These are phyloP conservation scores for Westerdykella ornata DNA, from an alignment of 2,329 filamentous ascomycete genomes.

Conservation along the genomic window DNA sequence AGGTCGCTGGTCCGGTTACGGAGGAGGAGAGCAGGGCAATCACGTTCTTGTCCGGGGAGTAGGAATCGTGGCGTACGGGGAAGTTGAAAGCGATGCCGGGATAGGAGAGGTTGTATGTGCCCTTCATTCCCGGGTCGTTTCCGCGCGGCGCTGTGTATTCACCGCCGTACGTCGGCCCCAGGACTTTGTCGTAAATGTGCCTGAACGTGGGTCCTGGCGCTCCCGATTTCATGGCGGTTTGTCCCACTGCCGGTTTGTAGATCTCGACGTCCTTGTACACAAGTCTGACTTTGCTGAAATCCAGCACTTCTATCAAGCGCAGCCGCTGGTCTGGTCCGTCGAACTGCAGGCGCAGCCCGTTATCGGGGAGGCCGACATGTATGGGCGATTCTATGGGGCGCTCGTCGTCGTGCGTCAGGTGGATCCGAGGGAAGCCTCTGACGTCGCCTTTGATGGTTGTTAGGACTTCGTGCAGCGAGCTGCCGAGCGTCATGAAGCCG, in stretches of 20 bases:
- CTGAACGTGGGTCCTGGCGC: constrained; percentile 67
- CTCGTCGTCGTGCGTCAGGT: constrained; percentile 71
- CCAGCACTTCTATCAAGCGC: constrained; percentile 80
- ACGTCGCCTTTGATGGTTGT: constrained; percentile 84
- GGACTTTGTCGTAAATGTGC: constrained; percentile 86
- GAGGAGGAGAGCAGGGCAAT: constrained; percentile 78
- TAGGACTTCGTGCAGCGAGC: constrained; percentile 83
- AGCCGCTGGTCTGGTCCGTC: constrained; percentile 89
- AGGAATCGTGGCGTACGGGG: constrained; percentile 64
- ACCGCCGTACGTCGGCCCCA: constrained; percentile 88
- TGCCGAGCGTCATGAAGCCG: constrained; percentile 59
- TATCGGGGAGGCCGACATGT: constrained; percentile 67
- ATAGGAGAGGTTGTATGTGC: constrained; percentile 87
- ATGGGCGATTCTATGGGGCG: constrained; percentile 70
- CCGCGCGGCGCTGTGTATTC: constrained; percentile 70
- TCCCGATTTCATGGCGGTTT: constrained; percentile 18
- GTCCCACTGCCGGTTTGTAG: constrained; percentile 52
- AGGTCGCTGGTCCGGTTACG: constrained; percentile 66
- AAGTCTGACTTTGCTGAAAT: constrained; percentile 80
- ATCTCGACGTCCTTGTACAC: constrained; percentile 78
- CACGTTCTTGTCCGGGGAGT: constrained; percentile 71
- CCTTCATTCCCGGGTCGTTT: constrained; percentile 48
- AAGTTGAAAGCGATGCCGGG: constrained; percentile 93
- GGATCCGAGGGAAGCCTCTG: constrained; percentile 71
- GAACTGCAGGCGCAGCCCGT: constrained; percentile 84